Conservation (phyloP, 345 rosid genomes). For the Mercurialis annua region DNA sequence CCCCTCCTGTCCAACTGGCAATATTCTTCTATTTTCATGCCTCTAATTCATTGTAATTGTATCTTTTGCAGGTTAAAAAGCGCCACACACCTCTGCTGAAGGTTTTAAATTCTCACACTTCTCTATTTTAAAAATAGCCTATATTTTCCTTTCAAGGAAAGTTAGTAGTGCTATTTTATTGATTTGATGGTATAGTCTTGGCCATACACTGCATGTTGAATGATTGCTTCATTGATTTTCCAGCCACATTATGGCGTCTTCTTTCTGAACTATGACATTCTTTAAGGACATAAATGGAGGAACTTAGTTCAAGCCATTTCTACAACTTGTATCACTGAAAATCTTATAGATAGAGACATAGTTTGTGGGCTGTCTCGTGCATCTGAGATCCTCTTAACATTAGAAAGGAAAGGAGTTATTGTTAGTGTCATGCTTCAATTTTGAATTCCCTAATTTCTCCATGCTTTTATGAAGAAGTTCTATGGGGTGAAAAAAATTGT, state of each 20-base stretch:
- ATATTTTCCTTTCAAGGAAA: neutral
- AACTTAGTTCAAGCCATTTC: neutral
- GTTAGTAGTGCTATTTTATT: neutral
- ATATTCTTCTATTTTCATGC: neutral
- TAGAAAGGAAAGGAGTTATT: neutral
- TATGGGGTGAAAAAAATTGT: too few species aligned
- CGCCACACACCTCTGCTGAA: constrained; percentile 29
- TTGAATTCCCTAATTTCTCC: neutral
- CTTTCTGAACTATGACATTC: neutral
- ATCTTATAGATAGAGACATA: neutral
- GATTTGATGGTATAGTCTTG: neutral
- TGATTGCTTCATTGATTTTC: neutral
- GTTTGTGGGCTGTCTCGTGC: neutral
- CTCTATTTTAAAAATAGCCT: neutral
- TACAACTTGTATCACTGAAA: neutral
- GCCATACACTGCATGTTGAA: neutral
- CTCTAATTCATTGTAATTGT: neutral
- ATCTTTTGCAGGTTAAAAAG: constrained; percentile 28
- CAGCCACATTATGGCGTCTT: neutral
- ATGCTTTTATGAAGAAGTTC: too few species aligned
- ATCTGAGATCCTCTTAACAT: neutral
- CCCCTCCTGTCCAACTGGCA: neutral
- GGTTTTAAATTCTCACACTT: constrained; percentile 24
- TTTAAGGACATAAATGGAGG: neutral
- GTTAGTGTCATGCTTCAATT: neutral